Base-by-base conservation (phyloP, 495 filamentous ascomycete genomes). In the Penicillium canescens region DNA sequence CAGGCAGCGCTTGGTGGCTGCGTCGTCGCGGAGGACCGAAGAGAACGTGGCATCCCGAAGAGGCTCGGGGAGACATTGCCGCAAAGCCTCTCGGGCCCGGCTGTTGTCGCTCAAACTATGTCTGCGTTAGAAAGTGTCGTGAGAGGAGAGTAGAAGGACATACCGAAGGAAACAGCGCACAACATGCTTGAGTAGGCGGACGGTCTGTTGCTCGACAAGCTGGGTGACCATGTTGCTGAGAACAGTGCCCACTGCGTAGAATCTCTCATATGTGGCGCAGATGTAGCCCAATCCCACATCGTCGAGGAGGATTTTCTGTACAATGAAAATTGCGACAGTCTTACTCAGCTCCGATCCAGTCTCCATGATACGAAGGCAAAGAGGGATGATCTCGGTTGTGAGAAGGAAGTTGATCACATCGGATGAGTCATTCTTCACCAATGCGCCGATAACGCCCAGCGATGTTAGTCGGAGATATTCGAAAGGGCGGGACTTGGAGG, bases 361-460 rank as follows among this genome's bases (percentile, higher is more conserved):
- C 77, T 99, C 94, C 94, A 99, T 99, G 65, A 99, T 98, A 31
- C 94, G 86, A 23, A 99, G 89, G 67, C 94, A 99, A 3, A 99
- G 83, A 6, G 94, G 94, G 49, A 99, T 99, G 60, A 99, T 99
- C 71, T 99, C 94, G 28, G 94, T 99, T 3, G 95, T 98, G 12
- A 99, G 82, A 26, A 99, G 86, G 71, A 99, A 99, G 76, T 96
- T 97, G 74, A 99, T 98, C 21, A 98, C 95, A 72, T 98, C 94
- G 5, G 89, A 90, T 2, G 92, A 96, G 75, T 99, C 94, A 71
- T 99, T 99, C 81, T 99, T 99, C 41, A 99, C 94, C 43, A 99
- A 75, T 7, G 94, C 94, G 40, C 94, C 94, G 52, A 99, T 99
- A 31, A 99, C 94, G 38, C 94, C 94, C n/a, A 99, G 81, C 20